Base-by-base conservation (phyloP, 768 basidiomycete species). In the Pholiota conissans region DNA sequence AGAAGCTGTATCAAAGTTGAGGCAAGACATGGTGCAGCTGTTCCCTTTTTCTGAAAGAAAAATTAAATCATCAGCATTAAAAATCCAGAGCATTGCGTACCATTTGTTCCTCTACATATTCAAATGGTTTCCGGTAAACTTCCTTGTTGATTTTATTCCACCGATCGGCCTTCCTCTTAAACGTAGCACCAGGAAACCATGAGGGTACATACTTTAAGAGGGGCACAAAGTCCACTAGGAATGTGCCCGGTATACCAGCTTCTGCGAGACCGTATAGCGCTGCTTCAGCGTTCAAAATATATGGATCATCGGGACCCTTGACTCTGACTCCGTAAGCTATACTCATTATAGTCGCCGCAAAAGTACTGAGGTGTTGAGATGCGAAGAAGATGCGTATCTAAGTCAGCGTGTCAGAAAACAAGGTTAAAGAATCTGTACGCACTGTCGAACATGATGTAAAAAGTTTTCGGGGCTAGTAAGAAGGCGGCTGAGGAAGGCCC, bases 101-200 rank as follows among this genome's bases (percentile, higher is more conserved):
- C 52, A 67, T 48, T 40, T 65, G 53, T 5, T 26, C 37, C 52
- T 65, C 61, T 14, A 60, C 59, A 34, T 57, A 60, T 34, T 65
- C 50, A 30, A 65, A 69, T 0, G 68, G 68, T 16, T 50, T 48
- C 26, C 57, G 50, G 3, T 60, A 51, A 7, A 65, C 58, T 22
- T 61, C 50, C 14, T 55, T 28, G 42, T 61, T 63, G 5, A 63
- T 28, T 26, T 57, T 32, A 14, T 49, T 57, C 66, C 58, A 70
- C 3, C 47, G 49, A 5, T 57, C 55, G 26, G 69, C 67, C 49
- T 60, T 63, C 45, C 61, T 61, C 54, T 73, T 64, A 66, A 74
- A 78, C 2, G 65, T 67, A 5, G 74, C 73, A 18, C 77, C 76
- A 13, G 76, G 76, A 28, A 78, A 56, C 77, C 77, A 80, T 0